A percentile compares a stretch with the other conserved stretches of the same genome.
phyloP scores from a whole-genome alignment of 345 rosid genomes.

The rapeseed (Brassica napus) region Da-Ae NC_063451.1:36483001-36483500 shows the following conservation, averaged over 20 bases:
- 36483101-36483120: neutral
- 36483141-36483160: neutral
- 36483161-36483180: neutral
- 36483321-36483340: conserved; percentile 22
- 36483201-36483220: neutral
- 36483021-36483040: neutral
- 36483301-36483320: neutral
- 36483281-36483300: conserved; percentile 37
- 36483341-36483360: conserved; percentile 23
- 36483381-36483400: conserved; percentile 16
- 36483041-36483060: neutral
- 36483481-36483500: too few species aligned
- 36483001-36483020: neutral
- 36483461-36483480: neutral
- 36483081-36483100: neutral
- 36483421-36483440: neutral
- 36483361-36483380: conserved; percentile 17
- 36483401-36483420: conserved; percentile 6
- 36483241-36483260: conserved; percentile 23
- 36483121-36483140: conserved; percentile 12
- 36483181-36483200: neutral
- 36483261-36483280: conserved; percentile 36
- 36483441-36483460: neutral
- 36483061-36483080: neutral
- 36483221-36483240: neutral